Base-by-base conservation (phyloP, 202 grass and related monocot species). In the Schoenoplectus triqueter region DNA sequence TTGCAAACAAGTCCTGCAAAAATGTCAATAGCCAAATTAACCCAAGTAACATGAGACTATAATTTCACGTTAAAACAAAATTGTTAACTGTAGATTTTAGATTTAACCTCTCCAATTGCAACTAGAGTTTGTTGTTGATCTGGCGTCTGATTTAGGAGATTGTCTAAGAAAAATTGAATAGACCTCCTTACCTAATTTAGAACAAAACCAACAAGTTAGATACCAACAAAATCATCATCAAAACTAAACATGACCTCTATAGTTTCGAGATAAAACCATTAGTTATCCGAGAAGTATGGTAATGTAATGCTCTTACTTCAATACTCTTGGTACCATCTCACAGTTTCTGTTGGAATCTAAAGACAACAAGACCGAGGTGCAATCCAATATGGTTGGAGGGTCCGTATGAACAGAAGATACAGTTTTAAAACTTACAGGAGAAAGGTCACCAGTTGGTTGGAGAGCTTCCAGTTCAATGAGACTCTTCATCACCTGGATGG, bases 1-100 rank as follows among this genome's bases (percentile, higher is more conserved):
- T 93, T 7, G 95, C 92, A 93, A 98, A 98, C 80, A 98, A 93
- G 76, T 98, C 95, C 95, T 98, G 69, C 31, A 2, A 93, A 86
- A 80, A 50, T 49, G 55, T 68, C 64, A 80, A 90, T 46, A 69
- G 8, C 82, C 79, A 90, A 85, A 70, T 46, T 61, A 80, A 80
- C 67, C 42, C 71, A 49, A 15, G 20, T 65, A 19, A 60, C 18
- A 54, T 66, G 81, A 15, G 66, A 78, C 68, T 66, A 51, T 19
- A 86, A 9, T 7, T 87, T 68, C 80, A 70, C 69, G 19, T 80
- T 7, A 46, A 45, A 60, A 39, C 67, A 17, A 75, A 82, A 31
- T 67, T 60, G 2, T 82, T 66, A 79, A 7, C 70, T 82, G 47
- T 63, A 49, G n/a, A 81, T 63, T n/a, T 42, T 63, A 49, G n/a